Percentiles rank a stretch among this genome's conserved stretches.
Evolutionary conservation across 805 yeast species (phyloP).

Genomic region (Myxozyma vanderwaltii): DNA sequence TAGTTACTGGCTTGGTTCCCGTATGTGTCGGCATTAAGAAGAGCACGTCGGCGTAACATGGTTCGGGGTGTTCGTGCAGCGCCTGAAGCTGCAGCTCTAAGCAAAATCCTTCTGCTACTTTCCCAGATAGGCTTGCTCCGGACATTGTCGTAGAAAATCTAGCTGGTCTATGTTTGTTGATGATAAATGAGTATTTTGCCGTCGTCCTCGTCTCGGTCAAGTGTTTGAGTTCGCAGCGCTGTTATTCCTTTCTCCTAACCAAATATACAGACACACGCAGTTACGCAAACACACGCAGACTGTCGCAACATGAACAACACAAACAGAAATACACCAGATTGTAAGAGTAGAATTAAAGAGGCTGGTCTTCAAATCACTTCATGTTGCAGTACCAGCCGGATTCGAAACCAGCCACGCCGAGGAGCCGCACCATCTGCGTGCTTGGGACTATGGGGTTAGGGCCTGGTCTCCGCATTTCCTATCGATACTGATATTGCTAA

Average conservation of each 20-base stretch:
- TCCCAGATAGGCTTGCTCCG: no score
- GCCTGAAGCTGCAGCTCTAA: slow-evolving; percentile 25
- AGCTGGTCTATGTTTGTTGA: no score
- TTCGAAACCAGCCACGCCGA: background rate
- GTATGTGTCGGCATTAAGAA: slow-evolving; percentile 28
- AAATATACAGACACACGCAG: no score
- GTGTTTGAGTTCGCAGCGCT: no score
- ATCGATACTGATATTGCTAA: background rate
- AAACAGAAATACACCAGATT: no score
- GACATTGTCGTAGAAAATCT: background rate
- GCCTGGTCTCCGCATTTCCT: background rate
- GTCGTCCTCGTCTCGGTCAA: no score
- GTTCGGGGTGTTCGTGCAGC: slow-evolving; percentile 28
- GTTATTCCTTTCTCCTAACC: no score
- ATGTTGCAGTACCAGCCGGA: no score
- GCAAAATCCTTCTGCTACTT: slow-evolving; percentile 2
- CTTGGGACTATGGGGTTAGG: background rate
- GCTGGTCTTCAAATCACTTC: background rate
- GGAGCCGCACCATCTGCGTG: background rate
- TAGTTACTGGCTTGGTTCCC: slow-evolving; percentile 7
- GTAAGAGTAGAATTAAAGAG: background rate
- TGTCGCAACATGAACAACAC: no score
- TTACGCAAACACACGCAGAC: no score
- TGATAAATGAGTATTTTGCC: no score
- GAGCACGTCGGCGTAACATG: slow-evolving; percentile 30